phyloP scores from a whole-genome alignment of 2,329 filamentous ascomycete genomes.

The Verruconis gallopava region DNA sequence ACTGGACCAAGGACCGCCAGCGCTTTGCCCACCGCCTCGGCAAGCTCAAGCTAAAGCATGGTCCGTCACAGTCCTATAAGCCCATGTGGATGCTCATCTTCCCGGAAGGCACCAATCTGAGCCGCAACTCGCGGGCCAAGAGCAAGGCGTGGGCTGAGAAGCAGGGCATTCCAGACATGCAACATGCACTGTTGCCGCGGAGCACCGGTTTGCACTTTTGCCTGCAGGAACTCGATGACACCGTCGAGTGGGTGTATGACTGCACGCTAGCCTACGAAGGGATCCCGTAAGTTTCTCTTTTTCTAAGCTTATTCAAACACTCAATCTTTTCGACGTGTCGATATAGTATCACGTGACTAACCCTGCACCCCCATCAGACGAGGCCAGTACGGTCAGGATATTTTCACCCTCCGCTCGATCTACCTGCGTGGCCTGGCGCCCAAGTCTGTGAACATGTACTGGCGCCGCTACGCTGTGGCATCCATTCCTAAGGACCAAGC shows the following conservation, averaged over 20 bases:
- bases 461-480: constrained; percentile 69
- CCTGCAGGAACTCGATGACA: constrained; percentile 58
- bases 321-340: not conserved
- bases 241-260: constrained; percentile 75
- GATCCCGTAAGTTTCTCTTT: constrained; percentile 54
- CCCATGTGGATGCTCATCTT: constrained; percentile 89
- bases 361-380: too few species aligned
- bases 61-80: constrained; percentile 29
- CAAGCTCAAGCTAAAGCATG: constrained; percentile 47
- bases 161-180: constrained; percentile 52
- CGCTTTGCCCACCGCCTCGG: constrained; percentile 60
- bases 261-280: constrained; percentile 95
- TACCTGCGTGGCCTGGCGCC: constrained; percentile 83
- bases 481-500: constrained; percentile 67
- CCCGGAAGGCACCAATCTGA: constrained; percentile 76
- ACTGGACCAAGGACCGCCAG: constrained; percentile 68
- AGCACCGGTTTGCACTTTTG: constrained; percentile 74
- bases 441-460: constrained; percentile 92
- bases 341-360: not conserved
- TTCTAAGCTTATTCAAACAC: not conserved
- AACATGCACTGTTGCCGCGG: constrained; percentile 62
- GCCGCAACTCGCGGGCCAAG: constrained; percentile 54
- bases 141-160: constrained; percentile 69
- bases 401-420: constrained; percentile 73
- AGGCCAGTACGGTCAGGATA: constrained; percentile 65